Evolutionary conservation across 495 filamentous ascomycete genomes (phyloP).

Genomic region (Tuber melanosporum): DNA sequence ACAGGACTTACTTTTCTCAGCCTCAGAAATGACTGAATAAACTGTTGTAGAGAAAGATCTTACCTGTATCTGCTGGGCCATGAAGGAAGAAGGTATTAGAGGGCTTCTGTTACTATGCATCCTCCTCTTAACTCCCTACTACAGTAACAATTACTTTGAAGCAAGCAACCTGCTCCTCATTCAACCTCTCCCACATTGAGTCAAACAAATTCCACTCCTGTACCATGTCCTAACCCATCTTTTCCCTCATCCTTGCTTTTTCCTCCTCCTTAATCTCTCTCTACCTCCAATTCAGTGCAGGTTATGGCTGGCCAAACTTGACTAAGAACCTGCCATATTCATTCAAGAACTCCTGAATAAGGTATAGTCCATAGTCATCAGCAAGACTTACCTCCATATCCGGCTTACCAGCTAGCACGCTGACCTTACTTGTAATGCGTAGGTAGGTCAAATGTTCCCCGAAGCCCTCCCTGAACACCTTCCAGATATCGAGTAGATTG

Average conservation of each 20-base stretch:
- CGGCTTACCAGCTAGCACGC: no score
- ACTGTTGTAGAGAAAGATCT: no score
- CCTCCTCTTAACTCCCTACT: background rate
- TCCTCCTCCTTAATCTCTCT: background rate
- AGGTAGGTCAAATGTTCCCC: background rate
- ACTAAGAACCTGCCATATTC: no score
- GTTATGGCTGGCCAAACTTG: background rate
- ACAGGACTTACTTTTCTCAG: no score
- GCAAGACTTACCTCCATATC: no score
- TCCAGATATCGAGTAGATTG: no score
- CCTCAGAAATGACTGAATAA: no score
- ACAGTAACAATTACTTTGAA: background rate
- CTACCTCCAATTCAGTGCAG: background rate
- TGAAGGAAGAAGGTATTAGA: background rate
- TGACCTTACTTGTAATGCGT: no score
- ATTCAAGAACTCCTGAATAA: background rate
- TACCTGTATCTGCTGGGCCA: no score
- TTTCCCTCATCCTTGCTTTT: constrained; percentile 10
- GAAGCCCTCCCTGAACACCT: no score
- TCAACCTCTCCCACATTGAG: background rate
- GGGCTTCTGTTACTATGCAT: background rate
- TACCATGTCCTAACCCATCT: background rate
- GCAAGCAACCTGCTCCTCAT: background rate
- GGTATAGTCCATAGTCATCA: no score
- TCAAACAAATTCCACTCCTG: background rate